Conservation (phyloP, 768 basidiomycete species). For the Psilocybe azurescens region DNA sequence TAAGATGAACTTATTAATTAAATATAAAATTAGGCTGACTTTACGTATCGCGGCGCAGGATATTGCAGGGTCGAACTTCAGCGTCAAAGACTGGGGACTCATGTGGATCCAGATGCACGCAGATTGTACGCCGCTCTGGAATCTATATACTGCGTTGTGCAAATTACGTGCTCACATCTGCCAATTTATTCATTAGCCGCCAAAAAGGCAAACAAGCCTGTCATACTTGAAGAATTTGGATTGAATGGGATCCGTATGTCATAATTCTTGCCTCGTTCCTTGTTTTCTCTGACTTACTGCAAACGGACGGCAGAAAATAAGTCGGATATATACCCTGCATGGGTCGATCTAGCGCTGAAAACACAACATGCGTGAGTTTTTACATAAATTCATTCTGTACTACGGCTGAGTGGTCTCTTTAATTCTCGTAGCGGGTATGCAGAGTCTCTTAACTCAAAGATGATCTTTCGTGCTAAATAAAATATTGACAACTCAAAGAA, state of each 20-base stretch:
- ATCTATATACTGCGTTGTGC: slow-evolving; percentile 21
- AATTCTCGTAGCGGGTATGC: background rate
- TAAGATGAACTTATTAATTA: slow-evolving; percentile 19
- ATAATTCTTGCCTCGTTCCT: background rate
- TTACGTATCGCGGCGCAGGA: slow-evolving; percentile 33
- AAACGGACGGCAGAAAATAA: slow-evolving; percentile 45
- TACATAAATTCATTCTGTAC: background rate
- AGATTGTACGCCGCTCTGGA: slow-evolving; percentile 32
- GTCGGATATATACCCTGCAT: slow-evolving; percentile 51
- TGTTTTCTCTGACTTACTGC: background rate
- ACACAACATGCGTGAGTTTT: slow-evolving; percentile 53
- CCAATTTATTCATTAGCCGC: slow-evolving; percentile 48
- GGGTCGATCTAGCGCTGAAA: slow-evolving; percentile 53
- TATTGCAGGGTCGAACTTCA: slow-evolving; percentile 53
- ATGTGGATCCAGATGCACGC: slow-evolving; percentile 66
- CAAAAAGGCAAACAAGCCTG: slow-evolving; percentile 58
- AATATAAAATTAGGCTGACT: no score
- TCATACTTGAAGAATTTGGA: slow-evolving; percentile 70
- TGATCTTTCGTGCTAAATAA: background rate
- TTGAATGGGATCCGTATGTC: slow-evolving; percentile 45
- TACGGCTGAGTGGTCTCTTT: background rate
- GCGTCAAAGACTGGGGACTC: slow-evolving; percentile 42
- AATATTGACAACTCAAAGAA: slow-evolving; percentile 31
- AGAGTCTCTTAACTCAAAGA: background rate
- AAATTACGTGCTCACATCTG: no score